Evolutionary conservation across 2,329 filamentous ascomycete genomes (phyloP), one percentile per base, ranked within the genome.

Genomic region (Colletotrichum viniferum): DNA sequence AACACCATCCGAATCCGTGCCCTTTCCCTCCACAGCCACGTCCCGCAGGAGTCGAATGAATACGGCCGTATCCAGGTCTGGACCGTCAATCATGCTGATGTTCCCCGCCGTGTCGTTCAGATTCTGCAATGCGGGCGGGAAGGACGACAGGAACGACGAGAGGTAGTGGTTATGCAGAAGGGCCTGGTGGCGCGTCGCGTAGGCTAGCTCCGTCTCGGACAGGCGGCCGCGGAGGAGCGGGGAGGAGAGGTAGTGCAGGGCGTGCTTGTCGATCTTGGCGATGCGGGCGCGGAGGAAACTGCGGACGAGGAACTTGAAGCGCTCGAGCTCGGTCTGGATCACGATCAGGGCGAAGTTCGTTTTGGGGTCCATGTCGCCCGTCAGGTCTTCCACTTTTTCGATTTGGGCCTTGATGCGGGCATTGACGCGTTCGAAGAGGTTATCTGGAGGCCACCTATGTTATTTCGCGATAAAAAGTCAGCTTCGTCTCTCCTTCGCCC

Each of bases 281-380:
- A 98, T 92, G n/a, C 97, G 90, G 12, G 94, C 93, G 69, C 97
- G 90, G 71, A 99, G 85, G 78, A 96, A 94, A 78, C 94, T 94
- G 76, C 97, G 90, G 21, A 98, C 91, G 26, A 99, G 89, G 81
- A 96, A 99, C 86, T 98, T 98, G 85, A 95, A 97, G 61, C 97
- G 90, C 83, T 98, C 96, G 70, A 99, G 91, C 86, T 99, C 97
- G 8, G 97, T 98, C 87, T 99, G 97, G 70, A 98, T 93, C 77
- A 99, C 94, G 64, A 98, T 98, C 81, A 98, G 92, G 76, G 92
- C 92, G 83, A 99, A 98, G 83, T 98, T 98, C 78, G 95, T 93
- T 84, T 94, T 96, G 62, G 96, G 94, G 81, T 98, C 96, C 92
- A 96, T 94, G 81, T 94, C 93, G 77, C 94, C 94, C 14, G 94